Evolutionary conservation across 805 yeast species (phyloP).

Genomic region (Metschnikowia bowlesiae): DNA sequence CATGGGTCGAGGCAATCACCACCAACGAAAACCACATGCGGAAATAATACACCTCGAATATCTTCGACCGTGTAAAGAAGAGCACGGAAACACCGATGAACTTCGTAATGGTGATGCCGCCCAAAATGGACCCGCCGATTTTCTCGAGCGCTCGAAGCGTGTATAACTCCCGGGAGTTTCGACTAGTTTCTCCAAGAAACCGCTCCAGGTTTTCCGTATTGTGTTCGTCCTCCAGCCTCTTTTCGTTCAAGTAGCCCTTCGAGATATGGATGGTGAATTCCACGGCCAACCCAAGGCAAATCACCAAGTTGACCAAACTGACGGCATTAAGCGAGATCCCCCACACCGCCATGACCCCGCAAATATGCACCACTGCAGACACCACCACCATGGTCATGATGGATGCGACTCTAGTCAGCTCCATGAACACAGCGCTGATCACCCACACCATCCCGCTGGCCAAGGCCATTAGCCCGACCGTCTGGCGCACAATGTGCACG

Average conservation of each 20-base stretch:
- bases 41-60: slow-evolving; percentile 88
- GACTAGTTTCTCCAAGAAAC: slow-evolving; percentile 13
- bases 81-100: slow-evolving; percentile 81
- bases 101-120: slow-evolving; percentile 88
- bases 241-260: slow-evolving; percentile 58
- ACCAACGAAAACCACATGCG: slow-evolving; percentile 90
- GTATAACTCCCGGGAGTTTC: slow-evolving; percentile 16
- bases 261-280: slow-evolving; percentile 90
- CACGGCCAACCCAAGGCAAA: slow-evolving; percentile 90
- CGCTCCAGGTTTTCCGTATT: slow-evolving; percentile 10
- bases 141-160: slow-evolving; percentile 53
- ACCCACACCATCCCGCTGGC: slow-evolving; percentile 53
- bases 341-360: slow-evolving; percentile 76
- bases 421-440: slow-evolving; percentile 55
- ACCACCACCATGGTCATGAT: slow-evolving; percentile 55
- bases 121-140: slow-evolving; percentile 87
- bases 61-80: slow-evolving; percentile 82
- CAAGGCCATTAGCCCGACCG: slow-evolving; percentile 48
- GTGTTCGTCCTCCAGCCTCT: slow-evolving; percentile 14
- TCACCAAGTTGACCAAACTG: slow-evolving; percentile 79
- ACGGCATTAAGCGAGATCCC: slow-evolving; percentile 81
- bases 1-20: slow-evolving; percentile 70
- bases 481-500: slow-evolving; percentile 53
- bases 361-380: slow-evolving; percentile 65
- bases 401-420: slow-evolving; percentile 58